Base-by-base conservation (phyloP, 2,329 filamentous ascomycete genomes). In the Trichoderma guizhouense region DNA sequence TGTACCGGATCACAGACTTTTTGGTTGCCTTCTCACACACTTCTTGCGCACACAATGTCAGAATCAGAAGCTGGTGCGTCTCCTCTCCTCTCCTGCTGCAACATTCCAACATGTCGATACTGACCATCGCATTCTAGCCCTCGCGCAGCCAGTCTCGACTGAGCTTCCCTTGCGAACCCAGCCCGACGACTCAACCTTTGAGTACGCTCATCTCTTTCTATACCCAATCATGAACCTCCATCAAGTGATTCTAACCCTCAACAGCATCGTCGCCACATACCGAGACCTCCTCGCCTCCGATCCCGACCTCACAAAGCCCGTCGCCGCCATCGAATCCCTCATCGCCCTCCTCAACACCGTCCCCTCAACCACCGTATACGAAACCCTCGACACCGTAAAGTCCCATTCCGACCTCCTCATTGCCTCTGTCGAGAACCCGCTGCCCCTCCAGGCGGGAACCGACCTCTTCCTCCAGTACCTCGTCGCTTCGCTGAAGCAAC, bases 391-490 rank as follows among this genome's bases (percentile, higher is more conserved):
- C 76, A 89, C 95, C 60, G 89, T 98, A 74, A 90, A 91, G 78
- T 89, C 87, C 61, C 91, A 96, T 79, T 95, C 93, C 65, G 86
- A 89, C 67, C 89, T 90, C 77, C 89, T 99, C 74, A 95, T 95
- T 81, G 86, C 87, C 72, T 90, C 91, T 24, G 92, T 97, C 68
- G 87, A 92, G 8, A 98, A 99, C 83, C 93, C 95, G 15, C 93
- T 98, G 71, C 95, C 95, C 5, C 89, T 98, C 18, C 94, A 93
- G 63, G 96, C 97, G 70, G 96, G 96, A 77, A 97, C 95, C 73
- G 95, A 98, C 81, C 90, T 98, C 72, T 98, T 99, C 86, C 93
- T 96, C 81, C 92, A 95, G 80, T 98, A 97, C 83, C 89, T 99
- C 76, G 92, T 97, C 78, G 90, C 91, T 71, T 94, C 87, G 74